A percentile compares a stretch with the other conserved stretches of the same genome.
Conservation (phyloP, 1,284 basidiomycete genomes). For the Cystobasidiaceae sp. region DNA sequence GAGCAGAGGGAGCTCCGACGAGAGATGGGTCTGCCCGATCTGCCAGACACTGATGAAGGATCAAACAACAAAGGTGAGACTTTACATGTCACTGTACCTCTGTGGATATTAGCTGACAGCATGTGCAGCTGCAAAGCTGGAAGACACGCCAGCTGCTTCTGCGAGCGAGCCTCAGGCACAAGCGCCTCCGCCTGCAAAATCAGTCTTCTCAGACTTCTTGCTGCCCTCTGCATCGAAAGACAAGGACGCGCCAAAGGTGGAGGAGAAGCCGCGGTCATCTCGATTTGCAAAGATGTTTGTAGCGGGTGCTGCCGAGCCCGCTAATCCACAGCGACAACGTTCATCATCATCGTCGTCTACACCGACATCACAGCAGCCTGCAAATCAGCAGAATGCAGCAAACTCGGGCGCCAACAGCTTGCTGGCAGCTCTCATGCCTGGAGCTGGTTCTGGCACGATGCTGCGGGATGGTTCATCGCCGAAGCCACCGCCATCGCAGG, state of each 20-base stretch:
- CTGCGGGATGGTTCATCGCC: background rate
- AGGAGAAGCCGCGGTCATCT: conserved; percentile 25
- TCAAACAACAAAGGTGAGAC: background rate
- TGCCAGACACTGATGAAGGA: background rate
- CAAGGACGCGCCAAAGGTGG: background rate
- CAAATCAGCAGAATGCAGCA: no score
- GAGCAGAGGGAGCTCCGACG: conserved; percentile 13
- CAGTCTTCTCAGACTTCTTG: conserved; percentile 30
- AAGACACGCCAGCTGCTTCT: background rate
- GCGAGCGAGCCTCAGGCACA: background rate
- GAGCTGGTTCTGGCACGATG: background rate
- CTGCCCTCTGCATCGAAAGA: conserved; percentile 7
- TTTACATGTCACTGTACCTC: no score
- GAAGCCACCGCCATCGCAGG: background rate
- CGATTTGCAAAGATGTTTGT: conserved; percentile 23
- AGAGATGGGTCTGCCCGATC: conserved; percentile 30
- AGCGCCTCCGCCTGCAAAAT: conserved; percentile 5
- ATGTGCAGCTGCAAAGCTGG: background rate
- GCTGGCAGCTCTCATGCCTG: conserved; percentile 1
- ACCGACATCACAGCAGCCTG: no score
- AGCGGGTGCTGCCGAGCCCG: background rate
- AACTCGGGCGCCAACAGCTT: no score
- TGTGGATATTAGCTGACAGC: no score
- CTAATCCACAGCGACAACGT: background rate
- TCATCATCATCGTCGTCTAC: no score